Evolutionary conservation across 2,329 filamentous ascomycete genomes (phyloP).

Genomic region (Neofusicoccum sp.): DNA sequence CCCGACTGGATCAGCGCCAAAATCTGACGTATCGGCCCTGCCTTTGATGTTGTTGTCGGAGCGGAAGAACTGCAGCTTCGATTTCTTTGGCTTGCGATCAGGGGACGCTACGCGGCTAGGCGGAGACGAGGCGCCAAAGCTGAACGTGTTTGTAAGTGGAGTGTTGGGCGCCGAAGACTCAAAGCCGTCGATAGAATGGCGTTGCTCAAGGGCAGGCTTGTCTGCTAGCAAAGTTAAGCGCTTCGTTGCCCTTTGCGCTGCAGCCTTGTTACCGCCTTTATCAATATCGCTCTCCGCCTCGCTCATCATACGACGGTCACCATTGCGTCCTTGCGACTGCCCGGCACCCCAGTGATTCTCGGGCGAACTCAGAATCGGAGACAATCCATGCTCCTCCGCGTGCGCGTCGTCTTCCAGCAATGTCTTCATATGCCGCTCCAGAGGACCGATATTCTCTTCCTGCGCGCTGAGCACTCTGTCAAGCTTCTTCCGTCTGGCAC

Average conservation of each 20-base stretch:
- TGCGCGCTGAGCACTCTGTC: slow-evolving; percentile 49
- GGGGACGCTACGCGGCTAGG: slow-evolving; percentile 26
- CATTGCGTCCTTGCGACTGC: slow-evolving; percentile 16
- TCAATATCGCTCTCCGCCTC: slow-evolving; percentile 21
- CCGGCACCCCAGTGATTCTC: slow-evolving; percentile 37
- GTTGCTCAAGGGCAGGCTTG: slow-evolving; percentile 24
- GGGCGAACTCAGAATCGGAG: slow-evolving; percentile 38
- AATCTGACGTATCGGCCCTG: slow-evolving; percentile 25
- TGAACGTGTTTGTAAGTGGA: slow-evolving; percentile 31
- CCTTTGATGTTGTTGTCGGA: slow-evolving; percentile 37
- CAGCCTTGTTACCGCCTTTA: background rate
- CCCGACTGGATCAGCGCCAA: slow-evolving; percentile 9
- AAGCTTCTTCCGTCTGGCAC: slow-evolving; percentile 48
- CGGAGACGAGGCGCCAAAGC: slow-evolving; percentile 37
- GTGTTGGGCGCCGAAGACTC: slow-evolving; percentile 41
- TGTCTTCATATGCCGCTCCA: slow-evolving; percentile 45
- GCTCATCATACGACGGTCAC: slow-evolving; percentile 33
- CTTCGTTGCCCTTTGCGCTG: background rate
- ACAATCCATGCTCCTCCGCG: slow-evolving; percentile 33
- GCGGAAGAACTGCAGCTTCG: slow-evolving; percentile 43
- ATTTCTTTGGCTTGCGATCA: slow-evolving; percentile 33
- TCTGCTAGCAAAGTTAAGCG: background rate
- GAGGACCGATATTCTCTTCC: slow-evolving; percentile 46
- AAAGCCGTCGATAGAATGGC: slow-evolving; percentile 39
- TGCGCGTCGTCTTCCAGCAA: slow-evolving; percentile 44